Evolutionary conservation across 2,329 filamentous ascomycete species (phyloP), one percentile per base, ranked within the genome.

Genomic region (Pseudogymnoascus verrucosus): DNA sequence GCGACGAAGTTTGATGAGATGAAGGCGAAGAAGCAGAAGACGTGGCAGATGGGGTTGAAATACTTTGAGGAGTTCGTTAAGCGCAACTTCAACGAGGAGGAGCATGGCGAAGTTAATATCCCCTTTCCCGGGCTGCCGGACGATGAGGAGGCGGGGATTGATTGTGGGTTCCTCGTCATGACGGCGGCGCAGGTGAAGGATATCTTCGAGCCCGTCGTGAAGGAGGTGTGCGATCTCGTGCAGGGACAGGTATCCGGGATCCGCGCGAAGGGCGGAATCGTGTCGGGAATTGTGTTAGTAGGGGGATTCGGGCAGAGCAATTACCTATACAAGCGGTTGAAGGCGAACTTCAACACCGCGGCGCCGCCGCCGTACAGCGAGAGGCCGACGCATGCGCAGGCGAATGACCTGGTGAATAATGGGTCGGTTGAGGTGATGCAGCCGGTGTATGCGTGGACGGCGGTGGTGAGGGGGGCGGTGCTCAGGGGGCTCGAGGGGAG

Each of bases 41-140:
- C 87, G 0, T 93, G 89, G 89, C 89, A 87, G 73, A 87, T 87
- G 84, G 90, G 87, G 1, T 78, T 93, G 61, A 83, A 85, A 63
- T 92, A 91, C 71, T 93, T 91, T 74, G 90, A 93, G 70, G 89
- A 93, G 71, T 92, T 91, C 72, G 89, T 93, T 12, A 93, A 93
- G 76, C 83, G 90, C 12, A 92, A 91, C 71, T 93, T 93, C 72
- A 88, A 90, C 71, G 87, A 90, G 69, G 88, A 91, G 57, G 89
- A 91, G 71, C 84, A 89, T 67, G 82, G 86, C 60, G 89, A 93
- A 72, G 84, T 92, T 64, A 91, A 91, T 64, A 83, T 93, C 3
- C 89, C 89, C 79, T 90, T 93, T 68, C 89, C 89, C 1, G 89
- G 89, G 1, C 76, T 92, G 2, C 82, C 89, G 0, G 89, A 93